phyloP scores from a whole-genome alignment of 208 protist species.

The Porcisia hertigi region DNA sequence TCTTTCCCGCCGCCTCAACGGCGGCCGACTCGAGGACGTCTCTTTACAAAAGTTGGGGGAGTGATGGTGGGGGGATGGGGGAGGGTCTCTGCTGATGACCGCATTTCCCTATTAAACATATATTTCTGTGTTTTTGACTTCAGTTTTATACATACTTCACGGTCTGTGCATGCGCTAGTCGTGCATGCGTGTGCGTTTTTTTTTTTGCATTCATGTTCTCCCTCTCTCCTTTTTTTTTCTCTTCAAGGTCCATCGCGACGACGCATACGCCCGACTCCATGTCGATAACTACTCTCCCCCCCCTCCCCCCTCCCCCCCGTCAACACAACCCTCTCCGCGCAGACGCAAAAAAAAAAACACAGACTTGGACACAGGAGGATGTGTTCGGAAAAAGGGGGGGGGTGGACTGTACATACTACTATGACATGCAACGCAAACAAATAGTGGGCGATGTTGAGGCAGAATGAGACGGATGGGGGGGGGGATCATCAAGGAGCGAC shows the following conservation, averaged over 20 bases:
- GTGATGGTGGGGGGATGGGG: too few species aligned
- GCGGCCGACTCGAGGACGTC: too few species aligned
- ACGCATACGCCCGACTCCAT: not conserved
- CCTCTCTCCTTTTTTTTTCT: not conserved
- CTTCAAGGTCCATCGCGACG: not conserved
- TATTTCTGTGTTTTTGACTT: not conserved
- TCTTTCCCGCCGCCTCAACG: too few species aligned
- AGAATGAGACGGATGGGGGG: too few species aligned
- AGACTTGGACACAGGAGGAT: not conserved
- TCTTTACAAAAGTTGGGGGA: too few species aligned
- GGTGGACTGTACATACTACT: too few species aligned
- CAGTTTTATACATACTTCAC: not conserved
- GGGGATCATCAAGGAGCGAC: not conserved
- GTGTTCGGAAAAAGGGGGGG: too few species aligned
- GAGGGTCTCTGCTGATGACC: too few species aligned
- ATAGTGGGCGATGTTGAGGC: too few species aligned
- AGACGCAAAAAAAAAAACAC: not conserved
- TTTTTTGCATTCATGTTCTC: not conserved
- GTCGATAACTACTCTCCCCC: not conserved
- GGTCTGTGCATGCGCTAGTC: not conserved
- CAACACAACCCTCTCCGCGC: not conserved
- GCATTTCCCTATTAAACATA: too few species aligned
- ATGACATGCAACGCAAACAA: too few species aligned
- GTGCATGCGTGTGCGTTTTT: not conserved
- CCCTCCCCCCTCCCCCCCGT: not conserved